These are phyloP conservation scores for Ophiognomonia clavigignenti-juglandacearum DNA, from an alignment of 2,329 filamentous ascomycete genomes.

Conservation along the genomic window DNA sequence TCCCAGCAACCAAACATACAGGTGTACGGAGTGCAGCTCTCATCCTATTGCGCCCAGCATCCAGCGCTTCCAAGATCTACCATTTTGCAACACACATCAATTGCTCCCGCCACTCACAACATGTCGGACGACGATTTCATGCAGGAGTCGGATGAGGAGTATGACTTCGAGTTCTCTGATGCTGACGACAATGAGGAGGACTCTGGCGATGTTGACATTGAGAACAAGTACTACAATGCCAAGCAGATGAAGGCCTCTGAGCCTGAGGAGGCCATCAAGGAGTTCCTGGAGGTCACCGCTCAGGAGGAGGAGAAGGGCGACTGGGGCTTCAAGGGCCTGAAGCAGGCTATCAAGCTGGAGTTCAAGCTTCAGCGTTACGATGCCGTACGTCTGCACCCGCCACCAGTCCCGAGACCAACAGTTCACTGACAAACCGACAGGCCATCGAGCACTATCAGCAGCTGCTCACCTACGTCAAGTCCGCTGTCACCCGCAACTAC, in stretches of 20 bases:
- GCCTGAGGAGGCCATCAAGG: constrained; percentile 81
- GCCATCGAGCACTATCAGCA: constrained; percentile 90
- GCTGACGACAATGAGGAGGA: constrained; percentile 76
- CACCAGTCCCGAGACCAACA: neutral
- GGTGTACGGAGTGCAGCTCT: too few relatives aligned
- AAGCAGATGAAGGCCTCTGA: constrained; percentile 91
- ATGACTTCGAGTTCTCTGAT: constrained; percentile 97
- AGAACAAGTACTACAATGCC: constrained; percentile 99
- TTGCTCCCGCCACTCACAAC: too few relatives aligned
- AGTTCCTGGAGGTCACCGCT: constrained; percentile 83
- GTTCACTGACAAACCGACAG: constrained; percentile 44
- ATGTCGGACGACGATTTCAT: constrained; percentile 93
- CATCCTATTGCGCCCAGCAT: too few relatives aligned
- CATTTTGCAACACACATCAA: too few relatives aligned
- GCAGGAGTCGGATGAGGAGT: constrained; percentile 87
- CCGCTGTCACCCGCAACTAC: constrained; percentile 94
- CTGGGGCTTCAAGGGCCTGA: constrained; percentile 97
- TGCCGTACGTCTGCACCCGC: constrained; percentile 48
- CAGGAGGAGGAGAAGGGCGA: constrained; percentile 90
- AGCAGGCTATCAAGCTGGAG: constrained; percentile 96
- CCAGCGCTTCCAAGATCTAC: too few relatives aligned
- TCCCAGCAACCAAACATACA: neutral
- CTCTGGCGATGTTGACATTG: constrained; percentile 84
- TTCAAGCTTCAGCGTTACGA: constrained; percentile 88
- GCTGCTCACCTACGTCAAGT: constrained; percentile 95